Evolutionary conservation across 2,329 filamentous ascomycete species (phyloP), one percentile per base, ranked within the genome.

Genomic region (Venturia pyrina): DNA sequence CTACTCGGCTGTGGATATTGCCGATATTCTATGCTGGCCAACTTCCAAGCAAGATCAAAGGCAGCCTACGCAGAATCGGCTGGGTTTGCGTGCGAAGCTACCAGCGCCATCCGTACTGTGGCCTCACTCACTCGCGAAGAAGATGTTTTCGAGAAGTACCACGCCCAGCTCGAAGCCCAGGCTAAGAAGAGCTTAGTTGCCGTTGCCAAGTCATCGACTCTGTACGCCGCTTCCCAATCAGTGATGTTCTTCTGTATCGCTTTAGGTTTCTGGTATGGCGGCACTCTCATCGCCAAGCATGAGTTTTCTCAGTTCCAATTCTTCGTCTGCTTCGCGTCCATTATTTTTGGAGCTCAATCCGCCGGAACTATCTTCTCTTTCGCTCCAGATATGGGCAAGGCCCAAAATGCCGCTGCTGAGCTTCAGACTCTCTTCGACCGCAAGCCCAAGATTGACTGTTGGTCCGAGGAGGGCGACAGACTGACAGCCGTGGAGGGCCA

Each of bases 251-350:
- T 92, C 60, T 91, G 88, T 70, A 88, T 95, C 67, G 92, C 92
- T 0, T 85, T 97, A 4, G 91, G 89, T 1, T 97, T 97, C 80
- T 97, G 91, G 91, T 96, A 95, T 72, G 92, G 92, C 68, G 90
- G 91, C 37, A 89, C 83, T 0, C 80, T 95, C 41, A 88, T 96
- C 64, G 87, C 83, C 28, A 83, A 83, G 66, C 73, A 78, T 61
- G 89, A 96, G 74, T 93, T 95, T 75, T 75, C 78, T 69, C 82
- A 91, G 71, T 93, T 93, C 76, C 89, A 93, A 70, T 98, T 98
- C 82, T 98, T 97, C 78, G 82, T 96, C 60, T 92, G 90, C 72
- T 97, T 96, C 78, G 87, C 88, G 68, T 84, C 91, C 59, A 85
- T 98, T 71, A 89, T 97, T 72, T 97, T 96, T 72, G 91, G 93